phyloP scores from a whole-genome alignment of 805 yeast species.

The Tetrapisispora nanseiensis region DNA sequence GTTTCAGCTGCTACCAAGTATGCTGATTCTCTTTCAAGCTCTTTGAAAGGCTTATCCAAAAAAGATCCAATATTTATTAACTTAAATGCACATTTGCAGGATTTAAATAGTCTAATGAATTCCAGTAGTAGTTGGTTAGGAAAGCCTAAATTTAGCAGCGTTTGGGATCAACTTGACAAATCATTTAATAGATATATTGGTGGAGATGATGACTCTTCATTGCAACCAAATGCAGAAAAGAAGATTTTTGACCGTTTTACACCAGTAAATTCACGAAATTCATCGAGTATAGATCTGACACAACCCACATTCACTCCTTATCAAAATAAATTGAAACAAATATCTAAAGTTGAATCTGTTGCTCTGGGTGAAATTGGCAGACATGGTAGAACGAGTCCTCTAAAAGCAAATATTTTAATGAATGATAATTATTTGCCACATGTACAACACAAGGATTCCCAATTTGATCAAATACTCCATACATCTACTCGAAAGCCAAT shows the following conservation, averaged over 20 bases:
- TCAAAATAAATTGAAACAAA: conserved; percentile 6
- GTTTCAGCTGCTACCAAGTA: conserved; percentile 52
- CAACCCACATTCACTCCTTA: conserved; percentile 20
- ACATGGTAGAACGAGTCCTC: background rate
- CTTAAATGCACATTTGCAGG: conserved; percentile 28
- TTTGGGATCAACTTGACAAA: conserved; percentile 84
- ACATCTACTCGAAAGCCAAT: background rate
- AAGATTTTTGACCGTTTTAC: conserved; percentile 66
- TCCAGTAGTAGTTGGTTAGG: conserved; percentile 67
- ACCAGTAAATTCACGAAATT: conserved; percentile 54
- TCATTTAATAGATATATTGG: conserved; percentile 70
- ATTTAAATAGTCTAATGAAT: conserved; percentile 39
- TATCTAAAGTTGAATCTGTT: conserved; percentile 3
- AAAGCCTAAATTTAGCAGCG: conserved; percentile 64
- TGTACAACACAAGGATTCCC: background rate
- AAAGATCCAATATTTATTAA: conserved; percentile 28
- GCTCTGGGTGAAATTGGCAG: background rate
- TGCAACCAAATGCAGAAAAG: conserved; percentile 30
- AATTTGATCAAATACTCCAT: background rate
- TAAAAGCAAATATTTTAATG: background rate
- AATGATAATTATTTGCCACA: background rate
- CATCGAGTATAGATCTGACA: conserved; percentile 33
- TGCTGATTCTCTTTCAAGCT: conserved; percentile 40
- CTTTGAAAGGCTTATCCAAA: conserved; percentile 33
- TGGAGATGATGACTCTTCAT: conserved; percentile 59